phyloP scores from a whole-genome alignment of 768 basidiomycete genomes.

The Tephrocybe sp. region DNA sequence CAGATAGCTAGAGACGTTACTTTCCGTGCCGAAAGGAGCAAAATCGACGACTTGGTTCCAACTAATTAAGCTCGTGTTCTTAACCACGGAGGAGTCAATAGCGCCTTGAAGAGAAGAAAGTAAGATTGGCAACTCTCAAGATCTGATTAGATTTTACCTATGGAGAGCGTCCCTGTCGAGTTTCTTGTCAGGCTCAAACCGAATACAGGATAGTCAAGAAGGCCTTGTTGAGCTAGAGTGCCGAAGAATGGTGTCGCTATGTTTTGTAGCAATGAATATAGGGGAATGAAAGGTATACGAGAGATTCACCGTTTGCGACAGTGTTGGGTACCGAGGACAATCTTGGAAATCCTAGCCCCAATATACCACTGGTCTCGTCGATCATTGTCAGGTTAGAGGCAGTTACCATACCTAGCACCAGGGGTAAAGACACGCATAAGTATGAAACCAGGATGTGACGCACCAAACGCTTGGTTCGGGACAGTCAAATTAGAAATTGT shows the following conservation, averaged over 20 bases:
- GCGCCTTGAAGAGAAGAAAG: slow-evolving; percentile 52
- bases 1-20: slow-evolving; percentile 67
- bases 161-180: slow-evolving; percentile 57
- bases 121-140: slow-evolving; percentile 4
- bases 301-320: slow-evolving; percentile 44
- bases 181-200: slow-evolving; percentile 67
- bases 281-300: no score
- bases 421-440: not conserved
- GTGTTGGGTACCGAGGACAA: slow-evolving; percentile 57
- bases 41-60: slow-evolving; percentile 82
- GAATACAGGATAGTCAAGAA: slow-evolving; percentile 74
- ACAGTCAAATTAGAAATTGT: slow-evolving; percentile 60
- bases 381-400: slow-evolving; percentile 61
- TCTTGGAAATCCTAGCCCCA: slow-evolving; percentile 77
- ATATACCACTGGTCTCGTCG: slow-evolving; percentile 66
- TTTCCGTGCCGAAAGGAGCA: slow-evolving; percentile 57
- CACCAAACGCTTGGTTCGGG: slow-evolving; percentile 68
- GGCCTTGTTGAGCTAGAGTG: slow-evolving; percentile 59
- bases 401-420: slow-evolving; percentile 53
- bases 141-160: slow-evolving; percentile 44
- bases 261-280: not conserved
- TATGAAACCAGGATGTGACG: slow-evolving; percentile 16
- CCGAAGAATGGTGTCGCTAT: slow-evolving; percentile 71
- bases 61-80: slow-evolving; percentile 54
- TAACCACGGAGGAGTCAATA: slow-evolving; percentile 68